phyloP scores from a whole-genome alignment of 163 green algal species.

The Scenedesmus sp. region DNA sequence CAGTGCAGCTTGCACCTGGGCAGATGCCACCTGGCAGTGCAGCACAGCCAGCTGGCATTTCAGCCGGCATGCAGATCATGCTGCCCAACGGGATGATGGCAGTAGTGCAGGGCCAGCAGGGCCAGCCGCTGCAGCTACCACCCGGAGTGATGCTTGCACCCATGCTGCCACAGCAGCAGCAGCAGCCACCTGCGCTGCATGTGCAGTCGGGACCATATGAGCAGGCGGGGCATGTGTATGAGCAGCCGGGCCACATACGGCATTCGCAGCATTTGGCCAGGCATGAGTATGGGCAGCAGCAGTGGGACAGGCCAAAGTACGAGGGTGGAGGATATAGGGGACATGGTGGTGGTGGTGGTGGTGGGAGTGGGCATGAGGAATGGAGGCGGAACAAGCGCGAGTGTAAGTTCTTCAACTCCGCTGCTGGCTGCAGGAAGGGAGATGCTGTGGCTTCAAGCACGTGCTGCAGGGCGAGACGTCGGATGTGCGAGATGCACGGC shows the following conservation, averaged over 20 bases:
- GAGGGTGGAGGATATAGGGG: not conserved
- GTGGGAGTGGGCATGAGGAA: not conserved
- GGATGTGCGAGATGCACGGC: conserved; percentile 28
- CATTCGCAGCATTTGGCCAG: not conserved
- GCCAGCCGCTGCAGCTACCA: not conserved
- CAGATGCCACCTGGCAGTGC: not conserved
- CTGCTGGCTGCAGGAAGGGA: conserved; percentile 31
- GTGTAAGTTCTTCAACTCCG: conserved; percentile 37
- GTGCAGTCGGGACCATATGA: not conserved
- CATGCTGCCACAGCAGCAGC: not conserved
- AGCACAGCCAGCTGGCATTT: not conserved
- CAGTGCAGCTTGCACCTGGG: not conserved
- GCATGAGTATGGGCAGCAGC: conserved; percentile 4
- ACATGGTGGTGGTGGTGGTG: conserved; percentile 3
- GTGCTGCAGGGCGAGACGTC: not conserved
- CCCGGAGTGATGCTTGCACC: conserved; percentile 14
- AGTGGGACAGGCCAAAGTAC: not conserved
- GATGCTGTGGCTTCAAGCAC: conserved; percentile 42
- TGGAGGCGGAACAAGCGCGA: conserved; percentile 1
- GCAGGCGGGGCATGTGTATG: not conserved
- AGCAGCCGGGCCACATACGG: not conserved
- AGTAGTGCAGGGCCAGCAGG: not conserved
- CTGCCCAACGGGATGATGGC: conserved; percentile 13
- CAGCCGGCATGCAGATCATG: conserved; percentile 12
- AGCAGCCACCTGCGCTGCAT: not conserved